Percentiles rank a stretch among this genome's conserved stretches.
phyloP scores from a whole-genome alignment of 768 basidiomycete genomes.

The Russula ochroleuca region DNA sequence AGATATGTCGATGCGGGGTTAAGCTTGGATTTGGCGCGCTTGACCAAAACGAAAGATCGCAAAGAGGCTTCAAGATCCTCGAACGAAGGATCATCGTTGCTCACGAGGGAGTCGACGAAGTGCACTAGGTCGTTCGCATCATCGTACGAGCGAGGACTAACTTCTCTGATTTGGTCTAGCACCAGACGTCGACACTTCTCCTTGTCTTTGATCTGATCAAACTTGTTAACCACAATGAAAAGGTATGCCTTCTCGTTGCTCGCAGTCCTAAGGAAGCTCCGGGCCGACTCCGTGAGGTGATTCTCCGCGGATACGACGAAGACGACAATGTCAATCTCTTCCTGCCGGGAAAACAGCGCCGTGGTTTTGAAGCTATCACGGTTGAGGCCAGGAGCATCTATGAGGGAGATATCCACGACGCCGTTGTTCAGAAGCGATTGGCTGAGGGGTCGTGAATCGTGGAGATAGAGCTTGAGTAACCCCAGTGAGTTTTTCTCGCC shows the following conservation, averaged over 20 bases:
- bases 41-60: slow-evolving; percentile 91
- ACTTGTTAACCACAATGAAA: slow-evolving; percentile 99
- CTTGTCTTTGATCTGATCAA: slow-evolving; percentile 92
- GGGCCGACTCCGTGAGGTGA: slow-evolving; percentile 94
- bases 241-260: slow-evolving; percentile 97
- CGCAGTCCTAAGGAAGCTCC: slow-evolving; percentile 89
- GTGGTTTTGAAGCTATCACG: slow-evolving; percentile 94
- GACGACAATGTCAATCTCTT: slow-evolving; percentile 97
- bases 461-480: slow-evolving; percentile 84
- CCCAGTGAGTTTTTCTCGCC: slow-evolving; percentile 67
- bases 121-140: slow-evolving; percentile 93
- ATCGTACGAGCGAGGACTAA: slow-evolving; percentile 89
- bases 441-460: slow-evolving; percentile 69
- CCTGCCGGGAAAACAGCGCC: slow-evolving; percentile 89
- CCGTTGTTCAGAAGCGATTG: slow-evolving; percentile 92
- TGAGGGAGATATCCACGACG: slow-evolving; percentile 95
- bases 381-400: slow-evolving; percentile 97
- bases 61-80: slow-evolving; percentile 85
- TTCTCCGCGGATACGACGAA: slow-evolving; percentile 98
- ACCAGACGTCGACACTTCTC: slow-evolving; percentile 84
- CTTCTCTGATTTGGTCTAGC: slow-evolving; percentile 88
- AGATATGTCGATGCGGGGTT: slow-evolving; percentile 91
- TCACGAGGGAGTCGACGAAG: slow-evolving; percentile 89
- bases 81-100: slow-evolving; percentile 69
- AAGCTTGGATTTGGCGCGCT: slow-evolving; percentile 94